These are phyloP conservation scores for Cyberlindnera veronae DNA, from an alignment of 805 yeast species.

Conservation along the genomic window DNA sequence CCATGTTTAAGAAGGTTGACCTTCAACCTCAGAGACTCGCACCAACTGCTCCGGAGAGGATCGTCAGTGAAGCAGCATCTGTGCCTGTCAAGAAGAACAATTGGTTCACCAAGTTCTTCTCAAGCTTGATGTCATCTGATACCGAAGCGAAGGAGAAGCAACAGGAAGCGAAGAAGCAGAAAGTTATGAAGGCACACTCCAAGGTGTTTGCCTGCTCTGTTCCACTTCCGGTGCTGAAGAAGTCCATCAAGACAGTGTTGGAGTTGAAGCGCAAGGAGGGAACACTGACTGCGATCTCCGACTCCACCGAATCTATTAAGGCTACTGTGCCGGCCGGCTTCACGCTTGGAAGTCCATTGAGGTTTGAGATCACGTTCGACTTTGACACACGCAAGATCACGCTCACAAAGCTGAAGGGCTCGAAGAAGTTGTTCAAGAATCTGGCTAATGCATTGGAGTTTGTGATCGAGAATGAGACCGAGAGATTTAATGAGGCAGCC, in stretches of 20 bases:
- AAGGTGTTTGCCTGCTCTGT: constrained; percentile 18
- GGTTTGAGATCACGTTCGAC: constrained; percentile 42
- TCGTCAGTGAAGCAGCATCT: constrained; percentile 14
- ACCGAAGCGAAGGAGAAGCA: constrained; percentile 13
- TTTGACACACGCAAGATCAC: constrained; percentile 37
- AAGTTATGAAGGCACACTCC: constrained; percentile 8
- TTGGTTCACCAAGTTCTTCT: constrained; percentile 39
- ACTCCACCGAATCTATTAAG: constrained; percentile 40
- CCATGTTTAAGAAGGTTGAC: constrained; percentile 15
- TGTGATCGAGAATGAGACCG: constrained; percentile 43
- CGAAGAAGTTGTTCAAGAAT: constrained; percentile 42
- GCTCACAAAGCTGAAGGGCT: constrained; percentile 42
- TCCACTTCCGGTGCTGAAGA: constrained; percentile 22
- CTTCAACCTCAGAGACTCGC: constrained; percentile 20
- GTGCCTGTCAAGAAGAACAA: constrained; percentile 28
- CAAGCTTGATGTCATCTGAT: constrained; percentile 21
- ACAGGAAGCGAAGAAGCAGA: constrained; percentile 12
- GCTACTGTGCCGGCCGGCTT: constrained; percentile 47
- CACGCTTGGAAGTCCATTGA: constrained; percentile 44
- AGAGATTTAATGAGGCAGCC: constrained; percentile 13
- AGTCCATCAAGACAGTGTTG: constrained; percentile 35
- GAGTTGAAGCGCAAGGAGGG: constrained; percentile 49
- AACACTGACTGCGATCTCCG: constrained; percentile 42
- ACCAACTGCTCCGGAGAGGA: constrained; percentile 22
- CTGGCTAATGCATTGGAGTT: constrained; percentile 40